Evolutionary conservation across 164 flowering plant genomes (phyloP).

Genomic region (Cinnamomum micranthum): DNA sequence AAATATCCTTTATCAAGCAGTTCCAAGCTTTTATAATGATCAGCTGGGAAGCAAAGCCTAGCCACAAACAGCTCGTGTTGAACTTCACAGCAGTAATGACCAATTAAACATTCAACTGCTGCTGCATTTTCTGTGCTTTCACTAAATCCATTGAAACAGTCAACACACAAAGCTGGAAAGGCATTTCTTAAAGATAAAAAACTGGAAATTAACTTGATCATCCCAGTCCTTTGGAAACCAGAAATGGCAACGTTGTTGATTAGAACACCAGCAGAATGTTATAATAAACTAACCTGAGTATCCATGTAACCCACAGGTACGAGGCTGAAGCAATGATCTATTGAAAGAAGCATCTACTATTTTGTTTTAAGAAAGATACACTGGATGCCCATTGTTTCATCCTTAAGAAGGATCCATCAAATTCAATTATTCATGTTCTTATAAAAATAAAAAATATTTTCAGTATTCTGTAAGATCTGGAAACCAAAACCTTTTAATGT

Average conservation of each 20-base stretch:
- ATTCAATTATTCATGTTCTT: background rate
- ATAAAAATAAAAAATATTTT: too few relatives aligned
- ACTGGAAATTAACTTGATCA: too few relatives aligned
- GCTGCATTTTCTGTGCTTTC: background rate
- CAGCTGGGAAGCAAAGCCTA: background rate
- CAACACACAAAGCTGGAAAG: background rate
- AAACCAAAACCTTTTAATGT: background rate
- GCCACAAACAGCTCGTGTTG: background rate
- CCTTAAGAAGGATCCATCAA: too few relatives aligned
- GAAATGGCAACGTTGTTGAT: too few relatives aligned
- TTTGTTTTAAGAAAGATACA: background rate
- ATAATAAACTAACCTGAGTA: too few relatives aligned
- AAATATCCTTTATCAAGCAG: background rate
- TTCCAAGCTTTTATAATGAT: background rate
- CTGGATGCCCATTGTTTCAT: background rate
- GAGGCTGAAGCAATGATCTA: background rate
- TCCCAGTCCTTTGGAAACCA: too few relatives aligned
- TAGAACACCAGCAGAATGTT: too few relatives aligned
- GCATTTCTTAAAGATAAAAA: background rate
- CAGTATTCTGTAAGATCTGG: background rate
- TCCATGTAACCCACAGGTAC: too few relatives aligned
- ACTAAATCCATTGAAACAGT: background rate
- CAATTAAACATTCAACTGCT: background rate
- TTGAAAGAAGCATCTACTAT: background rate
- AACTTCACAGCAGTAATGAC: background rate